These are phyloP conservation scores for Begonia fuchsioides DNA, from an alignment of 306 rosid species.

Conservation along the genomic window DNA sequence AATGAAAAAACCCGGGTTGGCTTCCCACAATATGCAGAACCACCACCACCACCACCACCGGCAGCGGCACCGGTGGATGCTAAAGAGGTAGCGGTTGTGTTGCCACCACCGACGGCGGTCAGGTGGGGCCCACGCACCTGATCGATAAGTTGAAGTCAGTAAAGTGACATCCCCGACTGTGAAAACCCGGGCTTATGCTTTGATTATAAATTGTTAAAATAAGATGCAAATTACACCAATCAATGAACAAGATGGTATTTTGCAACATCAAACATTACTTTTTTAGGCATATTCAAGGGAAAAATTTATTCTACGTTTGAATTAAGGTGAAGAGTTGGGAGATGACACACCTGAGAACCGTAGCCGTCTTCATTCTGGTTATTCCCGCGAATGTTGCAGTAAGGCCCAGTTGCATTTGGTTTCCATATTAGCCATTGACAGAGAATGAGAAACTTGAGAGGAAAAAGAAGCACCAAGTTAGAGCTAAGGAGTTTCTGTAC, in stretches of 20 bases:
- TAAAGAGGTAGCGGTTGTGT: conserved; percentile 3
- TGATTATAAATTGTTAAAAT: too few species aligned
- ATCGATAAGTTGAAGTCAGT: conserved; percentile 7
- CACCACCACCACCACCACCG: background rate
- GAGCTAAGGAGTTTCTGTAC: conserved; percentile 23
- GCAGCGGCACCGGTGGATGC: conserved; percentile 12
- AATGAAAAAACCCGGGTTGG: conserved; percentile 40
- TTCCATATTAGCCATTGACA: conserved; percentile 17
- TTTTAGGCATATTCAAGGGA: too few species aligned
- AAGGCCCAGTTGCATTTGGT: conserved; percentile 50
- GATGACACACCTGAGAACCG: too few species aligned
- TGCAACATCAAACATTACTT: too few species aligned
- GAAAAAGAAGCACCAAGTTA: conserved; percentile 2
- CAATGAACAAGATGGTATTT: too few species aligned
- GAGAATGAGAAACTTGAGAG: conserved; percentile 13
- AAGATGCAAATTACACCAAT: too few species aligned
- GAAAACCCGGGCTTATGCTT: too few species aligned
- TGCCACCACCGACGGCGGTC: conserved; percentile 4
- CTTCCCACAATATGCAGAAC: conserved; percentile 27
- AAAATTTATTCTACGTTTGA: too few species aligned
- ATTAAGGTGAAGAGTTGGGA: too few species aligned
- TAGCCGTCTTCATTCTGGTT: conserved; percentile 62
- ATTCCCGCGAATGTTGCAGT: too few species aligned
- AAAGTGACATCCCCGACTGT: conserved; percentile 48
- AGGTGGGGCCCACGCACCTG: conserved; percentile 57